Base-by-base conservation (phyloP, 106 monocot genomes). In the Narthecium ossifragum region DNA sequence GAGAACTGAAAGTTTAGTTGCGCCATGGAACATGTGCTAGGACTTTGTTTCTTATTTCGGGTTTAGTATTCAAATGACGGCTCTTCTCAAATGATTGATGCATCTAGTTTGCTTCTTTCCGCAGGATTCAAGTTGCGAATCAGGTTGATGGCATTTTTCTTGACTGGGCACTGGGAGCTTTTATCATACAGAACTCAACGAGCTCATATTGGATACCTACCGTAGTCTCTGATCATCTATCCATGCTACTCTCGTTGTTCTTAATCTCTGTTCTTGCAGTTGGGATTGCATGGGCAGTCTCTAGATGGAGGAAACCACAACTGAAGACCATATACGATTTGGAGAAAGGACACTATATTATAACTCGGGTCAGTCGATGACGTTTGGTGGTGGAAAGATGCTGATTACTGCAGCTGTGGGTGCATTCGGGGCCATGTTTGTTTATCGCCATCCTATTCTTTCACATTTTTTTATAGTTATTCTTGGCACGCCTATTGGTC, bases 91-190 rank as follows among this genome's bases (percentile, higher is more conserved):
- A n/a, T n/a, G n/a, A n/a, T n/a, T n/a, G n/a, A n/a, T n/a, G 37
- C 10, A 34, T 34, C n/a, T 66, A 54, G 8, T 21, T 21, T 22
- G 2, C 36, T 60, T 62, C 41, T 48, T 17, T 63, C 28, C 34
- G 45, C 85, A 89, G 93, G 85, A 71, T 94, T 62, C 48, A 20
- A 34, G 80, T 69, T 63, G 52, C 75, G 14, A 83, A 94, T 64
- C 47, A 78, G 28, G 73, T 90, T 3, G 77, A 78, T 6, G 58
- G 43, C 65, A 33, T 78, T 29, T 73, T 54, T 34, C 66, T 89
- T 33, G 85, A 94, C 27, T 94, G 93, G 93, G 77, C 89, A 14
- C 37, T 94, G 61, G 93, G 93, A 28, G 85, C 93, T 15, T 90
- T 83, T 59, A 72, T 93, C 34, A 66, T 80, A 73, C 68, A 73